Base-by-base conservation (phyloP, 495 filamentous ascomycete species). In the Chaetomium tenue region DNA sequence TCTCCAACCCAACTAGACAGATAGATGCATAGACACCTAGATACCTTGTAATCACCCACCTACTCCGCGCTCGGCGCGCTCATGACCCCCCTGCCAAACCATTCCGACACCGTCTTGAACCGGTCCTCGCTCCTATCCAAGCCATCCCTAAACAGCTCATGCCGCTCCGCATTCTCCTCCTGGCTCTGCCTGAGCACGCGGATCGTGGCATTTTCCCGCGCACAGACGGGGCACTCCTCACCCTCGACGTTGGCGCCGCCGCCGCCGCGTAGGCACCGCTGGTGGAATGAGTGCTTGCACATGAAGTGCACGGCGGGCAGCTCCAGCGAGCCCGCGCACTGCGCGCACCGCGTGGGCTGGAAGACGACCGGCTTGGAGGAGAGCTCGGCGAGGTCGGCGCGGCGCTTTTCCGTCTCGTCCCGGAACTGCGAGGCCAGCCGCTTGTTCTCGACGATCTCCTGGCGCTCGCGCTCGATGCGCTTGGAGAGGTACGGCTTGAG, bases 21-120 rank as follows among this genome's bases (percentile, higher is more conserved):
- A 54, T 18, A 39, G 28, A 8, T 33, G 25, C 15, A 63, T 65
- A 63, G 15, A 44, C 40, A 44, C 15, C 28, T 55, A 33, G 37
- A 25, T 30, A 46, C 33, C 37, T 2, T 26, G 53, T 50, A 59
- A 33, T 28, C 51, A 56, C 25, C 23, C 58, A 42, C 6, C 60
- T 60, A 80, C 61, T 82, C 79, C 30, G 65, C 55, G n/a, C 63
- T 71, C 11, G 75, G 70, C 30, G 72, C 74, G 6, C 77, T 78
- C 92, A 98, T 96, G 18, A 98, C 91, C 1, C 94, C 95, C 67
- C 91, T 79, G 5, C 93, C 93, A 78, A 97, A 97, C 80, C 94
- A 98, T 70, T 97, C 93, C 67, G 90, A 89, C 5, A 98, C 83
- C 20, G 91, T 91, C 51, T 85, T 90, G 73, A 97, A 97, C 67